Evolutionary conservation across 768 basidiomycete genomes (phyloP).

Genomic region (Dictyophora rubrovolvata): DNA sequence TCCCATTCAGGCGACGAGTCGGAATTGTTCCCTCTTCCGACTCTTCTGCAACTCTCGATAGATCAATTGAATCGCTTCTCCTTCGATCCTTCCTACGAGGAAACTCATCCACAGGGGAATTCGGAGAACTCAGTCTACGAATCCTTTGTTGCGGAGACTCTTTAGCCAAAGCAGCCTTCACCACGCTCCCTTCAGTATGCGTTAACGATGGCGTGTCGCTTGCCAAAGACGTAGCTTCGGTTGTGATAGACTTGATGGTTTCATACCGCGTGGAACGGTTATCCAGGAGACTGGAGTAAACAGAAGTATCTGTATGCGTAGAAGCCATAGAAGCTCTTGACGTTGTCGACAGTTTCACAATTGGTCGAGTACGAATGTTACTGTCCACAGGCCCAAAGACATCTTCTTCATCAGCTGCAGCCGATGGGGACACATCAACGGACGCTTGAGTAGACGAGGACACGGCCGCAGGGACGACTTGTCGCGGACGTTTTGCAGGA

Average conservation of each 20-base stretch:
- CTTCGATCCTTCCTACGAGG: slow-evolving; percentile 42
- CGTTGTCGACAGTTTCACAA: not conserved
- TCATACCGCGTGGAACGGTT: slow-evolving; percentile 35
- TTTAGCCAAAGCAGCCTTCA: slow-evolving; percentile 41
- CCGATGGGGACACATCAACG: slow-evolving; percentile 26
- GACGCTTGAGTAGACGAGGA: not conserved
- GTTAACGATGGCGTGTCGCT: slow-evolving; percentile 55
- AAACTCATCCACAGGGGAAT: slow-evolving; percentile 16
- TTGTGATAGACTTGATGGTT: slow-evolving; percentile 74
- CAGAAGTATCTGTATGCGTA: slow-evolving; percentile 22
- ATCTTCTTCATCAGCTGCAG: slow-evolving; percentile 15
- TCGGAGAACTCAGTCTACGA: slow-evolving; percentile 7
- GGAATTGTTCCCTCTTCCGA: slow-evolving; percentile 37
- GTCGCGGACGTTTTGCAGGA: not conserved
- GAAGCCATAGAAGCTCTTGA: slow-evolving; percentile 13
- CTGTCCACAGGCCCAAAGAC: slow-evolving; percentile 15
- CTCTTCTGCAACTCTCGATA: slow-evolving; percentile 64
- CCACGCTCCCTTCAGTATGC: slow-evolving; percentile 50
- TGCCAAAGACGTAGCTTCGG: slow-evolving; percentile 60
- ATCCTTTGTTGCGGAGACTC: slow-evolving; percentile 21
- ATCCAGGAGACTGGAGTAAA: slow-evolving; percentile 58
- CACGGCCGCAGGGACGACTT: not conserved
- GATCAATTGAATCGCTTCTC: slow-evolving; percentile 52
- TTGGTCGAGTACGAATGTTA: slow-evolving; percentile 19
- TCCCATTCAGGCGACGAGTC: slow-evolving; percentile 10